phyloP scores from a whole-genome alignment of 2,329 filamentous ascomycete genomes.

The Microascus cirrosus region DNA sequence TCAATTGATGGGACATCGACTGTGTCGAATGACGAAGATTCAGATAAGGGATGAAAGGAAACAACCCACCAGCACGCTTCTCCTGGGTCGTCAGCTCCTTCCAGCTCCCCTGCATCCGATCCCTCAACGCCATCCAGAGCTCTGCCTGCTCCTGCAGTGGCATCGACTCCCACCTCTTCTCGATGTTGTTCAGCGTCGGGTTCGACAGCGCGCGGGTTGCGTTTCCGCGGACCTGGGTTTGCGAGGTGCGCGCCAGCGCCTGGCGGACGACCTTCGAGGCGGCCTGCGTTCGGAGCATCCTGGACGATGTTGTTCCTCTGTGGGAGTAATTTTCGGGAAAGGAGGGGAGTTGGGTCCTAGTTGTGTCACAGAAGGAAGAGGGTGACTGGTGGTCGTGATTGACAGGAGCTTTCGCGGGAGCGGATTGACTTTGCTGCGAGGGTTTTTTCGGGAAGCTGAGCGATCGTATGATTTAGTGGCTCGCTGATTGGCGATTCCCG shows the following conservation, averaged over 20 bases:
- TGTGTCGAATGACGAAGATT: constrained; percentile 3
- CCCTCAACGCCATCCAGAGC: constrained; percentile 94
- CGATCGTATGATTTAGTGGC: constrained; percentile 5
- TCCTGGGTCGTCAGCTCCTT: constrained; percentile 87
- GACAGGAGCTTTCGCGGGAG: neutral
- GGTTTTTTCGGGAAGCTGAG: constrained; percentile 4
- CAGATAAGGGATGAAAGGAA: constrained; percentile 1
- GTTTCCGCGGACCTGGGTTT: constrained; percentile 39
- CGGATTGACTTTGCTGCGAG: neutral
- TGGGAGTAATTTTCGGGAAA: neutral
- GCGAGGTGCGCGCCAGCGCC: constrained; percentile 28
- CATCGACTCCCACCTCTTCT: constrained; percentile 99
- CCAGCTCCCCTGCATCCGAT: constrained; percentile 99
- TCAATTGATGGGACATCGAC: constrained; percentile 3
- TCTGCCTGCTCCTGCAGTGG: constrained; percentile 98
- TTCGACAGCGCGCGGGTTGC: constrained; percentile 89
- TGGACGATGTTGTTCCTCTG: constrained; percentile 10
- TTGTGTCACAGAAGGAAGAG: neutral
- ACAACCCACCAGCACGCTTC: constrained; percentile 92
- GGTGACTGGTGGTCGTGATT: neutral
- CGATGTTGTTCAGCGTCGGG: constrained; percentile 93
- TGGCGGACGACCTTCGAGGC: constrained; percentile 42
- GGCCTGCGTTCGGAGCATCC: constrained; percentile 41
- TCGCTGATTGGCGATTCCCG: constrained; percentile 3
- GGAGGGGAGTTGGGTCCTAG: neutral